Evolutionary conservation across 2,329 filamentous ascomycete genomes (phyloP), one percentile per base, ranked within the genome.

Genomic region (Pyricularia sp.): DNA sequence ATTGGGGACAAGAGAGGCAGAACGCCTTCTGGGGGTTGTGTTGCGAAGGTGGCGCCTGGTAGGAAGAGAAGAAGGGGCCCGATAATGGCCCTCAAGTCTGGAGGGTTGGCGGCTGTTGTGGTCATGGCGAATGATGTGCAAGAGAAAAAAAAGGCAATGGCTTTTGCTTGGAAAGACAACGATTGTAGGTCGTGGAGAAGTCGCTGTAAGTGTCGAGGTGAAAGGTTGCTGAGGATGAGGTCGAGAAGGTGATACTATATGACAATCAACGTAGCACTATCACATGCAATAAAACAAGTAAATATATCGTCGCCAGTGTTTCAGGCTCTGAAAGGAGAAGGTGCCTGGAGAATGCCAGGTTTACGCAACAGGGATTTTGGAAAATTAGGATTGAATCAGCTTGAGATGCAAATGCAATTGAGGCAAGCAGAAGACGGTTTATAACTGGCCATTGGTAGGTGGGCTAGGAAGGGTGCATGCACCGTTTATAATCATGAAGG

Each of bases 1-100:
- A 90, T 90, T 30, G 88, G 88, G 1, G 88, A 87, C 68, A 91
- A 84, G 25, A 87, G 81, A 30, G 86, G 86, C 4, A 90, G 78
- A 64, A 90, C 79, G 23, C 82, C 82, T 33, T 82, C 79, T 14
- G 88, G 82, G 1, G 88, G 87, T 70, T 85, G 78, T 20, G 84
- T 81, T 30, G 88, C 88, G 70, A 85, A 80, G 59, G 87, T 81
- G 42, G 88, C 86, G 28, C 85, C 82, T 12, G 86, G 86, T 50
- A 91, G 79, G 55, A 87, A 83, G 10, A 86, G 84, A 65, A 91
- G 81, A 69, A 90, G 80, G 65, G 86, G 84, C 17, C 83, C 81
- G 36, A 90, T 77, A 33, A 88, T 79, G 69, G 79, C 76, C 69
- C 81, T 77, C 69, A 82, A 74, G 75, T 84, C 80, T 58, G 85